Conservation (phyloP, 2,329 filamentous ascomycete genomes). For the Exutisphaerella laricina region DNA sequence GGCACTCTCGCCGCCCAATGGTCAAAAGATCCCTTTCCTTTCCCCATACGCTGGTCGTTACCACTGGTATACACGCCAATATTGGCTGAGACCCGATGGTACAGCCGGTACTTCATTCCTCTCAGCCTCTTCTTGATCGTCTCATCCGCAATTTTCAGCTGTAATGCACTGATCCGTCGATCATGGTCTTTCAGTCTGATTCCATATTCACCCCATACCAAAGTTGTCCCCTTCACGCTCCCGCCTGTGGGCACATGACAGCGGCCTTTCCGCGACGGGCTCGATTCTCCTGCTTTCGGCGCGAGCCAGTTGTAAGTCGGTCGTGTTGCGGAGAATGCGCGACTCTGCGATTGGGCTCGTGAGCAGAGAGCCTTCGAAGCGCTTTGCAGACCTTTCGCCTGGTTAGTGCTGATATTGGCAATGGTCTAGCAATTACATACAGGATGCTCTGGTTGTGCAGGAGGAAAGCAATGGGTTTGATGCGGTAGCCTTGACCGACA, state of each 20-base stretch:
- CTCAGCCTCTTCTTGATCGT: constrained; percentile 84
- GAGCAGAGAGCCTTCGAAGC: constrained; percentile 23
- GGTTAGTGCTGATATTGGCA: background rate
- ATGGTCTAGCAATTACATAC: constrained; percentile 16
- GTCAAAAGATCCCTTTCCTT: constrained; percentile 96
- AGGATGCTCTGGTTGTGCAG: constrained; percentile 27
- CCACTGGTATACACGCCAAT: constrained; percentile 93
- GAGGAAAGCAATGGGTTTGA: constrained; percentile 24
- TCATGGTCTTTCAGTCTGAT: constrained; percentile 91
- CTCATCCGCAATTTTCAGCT: constrained; percentile 86
- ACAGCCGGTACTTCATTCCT: constrained; percentile 87
- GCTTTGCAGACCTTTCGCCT: constrained; percentile 35
- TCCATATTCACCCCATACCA: constrained; percentile 94
- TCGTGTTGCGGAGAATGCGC: constrained; percentile 27
- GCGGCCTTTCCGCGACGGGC: constrained; percentile 83
- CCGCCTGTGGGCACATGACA: constrained; percentile 85
- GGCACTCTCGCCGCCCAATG: constrained; percentile 89
- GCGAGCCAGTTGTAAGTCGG: constrained; percentile 66
- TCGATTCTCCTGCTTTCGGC: constrained; percentile 71
- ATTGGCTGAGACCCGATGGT: constrained; percentile 85
- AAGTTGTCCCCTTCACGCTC: constrained; percentile 84
- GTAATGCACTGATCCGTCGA: constrained; percentile 77
- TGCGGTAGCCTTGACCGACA: constrained; percentile 1
- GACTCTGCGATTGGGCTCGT: constrained; percentile 19
- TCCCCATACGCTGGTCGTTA: constrained; percentile 98